These are phyloP conservation scores for Malbranchea zuffiana DNA, from an alignment of 2,329 filamentous ascomycete species.

Conservation along the genomic window DNA sequence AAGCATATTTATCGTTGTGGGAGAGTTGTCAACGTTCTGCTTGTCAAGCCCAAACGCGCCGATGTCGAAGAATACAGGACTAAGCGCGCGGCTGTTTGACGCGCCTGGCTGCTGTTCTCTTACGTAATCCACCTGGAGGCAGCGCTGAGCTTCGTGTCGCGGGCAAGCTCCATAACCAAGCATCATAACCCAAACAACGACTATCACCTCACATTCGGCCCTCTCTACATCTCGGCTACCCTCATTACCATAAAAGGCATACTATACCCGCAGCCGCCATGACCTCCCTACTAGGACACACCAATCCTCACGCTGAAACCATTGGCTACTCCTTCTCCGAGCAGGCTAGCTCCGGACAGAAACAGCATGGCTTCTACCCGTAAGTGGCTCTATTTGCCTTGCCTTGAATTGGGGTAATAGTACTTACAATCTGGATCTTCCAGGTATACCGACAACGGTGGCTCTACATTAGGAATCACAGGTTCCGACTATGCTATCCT, in stretches of 20 bases:
- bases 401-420: neutral
- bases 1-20: conserved; percentile 22
- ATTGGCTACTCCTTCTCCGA: conserved; percentile 52
- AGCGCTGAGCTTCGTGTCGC: too few relatives aligned
- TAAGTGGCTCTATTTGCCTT: conserved; percentile 39
- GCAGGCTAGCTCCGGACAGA: conserved; percentile 35
- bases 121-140: conserved; percentile 4
- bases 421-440: conserved; percentile 5
- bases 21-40: neutral
- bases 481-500: conserved; percentile 92
- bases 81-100: neutral
- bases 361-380: conserved; percentile 86
- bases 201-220: too few relatives aligned
- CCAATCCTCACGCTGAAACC: conserved; percentile 40
- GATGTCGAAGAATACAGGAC: neutral
- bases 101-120: neutral
- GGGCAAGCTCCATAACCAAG: too few relatives aligned
- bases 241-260: neutral
- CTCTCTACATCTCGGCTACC: too few relatives aligned
- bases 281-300: conserved; percentile 43
- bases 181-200: too few relatives aligned
- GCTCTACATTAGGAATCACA: conserved; percentile 88
- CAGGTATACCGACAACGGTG: conserved; percentile 90
- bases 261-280: conserved; percentile 36
- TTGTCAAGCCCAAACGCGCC: neutral